phyloP scores from a whole-genome alignment of 1,284 basidiomycete genomes.

The Macrocystidia cucumis region DNA sequence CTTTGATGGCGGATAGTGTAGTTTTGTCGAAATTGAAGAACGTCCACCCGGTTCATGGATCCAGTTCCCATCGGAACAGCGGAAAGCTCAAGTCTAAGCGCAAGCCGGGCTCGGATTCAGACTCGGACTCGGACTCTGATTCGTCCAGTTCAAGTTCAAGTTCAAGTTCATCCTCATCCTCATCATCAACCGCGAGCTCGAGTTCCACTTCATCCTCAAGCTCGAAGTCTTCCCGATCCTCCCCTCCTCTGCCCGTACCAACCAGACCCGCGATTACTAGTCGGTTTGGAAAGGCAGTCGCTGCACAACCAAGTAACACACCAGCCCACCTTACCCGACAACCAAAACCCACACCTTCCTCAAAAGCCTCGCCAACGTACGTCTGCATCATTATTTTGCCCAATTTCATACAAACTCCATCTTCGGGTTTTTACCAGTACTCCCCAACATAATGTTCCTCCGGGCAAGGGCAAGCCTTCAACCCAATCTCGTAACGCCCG shows the following conservation, averaged over 20 bases:
- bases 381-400: background rate
- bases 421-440: too few relatives aligned
- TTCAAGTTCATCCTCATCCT: background rate
- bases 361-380: background rate
- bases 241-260: background rate
- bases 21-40: background rate
- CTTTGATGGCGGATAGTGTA: background rate
- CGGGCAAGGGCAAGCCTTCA: slow-evolving; percentile 56
- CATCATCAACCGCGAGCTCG: background rate
- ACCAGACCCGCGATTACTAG: background rate
- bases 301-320: background rate
- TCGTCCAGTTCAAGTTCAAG: background rate
- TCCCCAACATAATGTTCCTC: slow-evolving; percentile 32
- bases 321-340: background rate
- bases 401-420: background rate
- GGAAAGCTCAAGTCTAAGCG: too few relatives aligned
- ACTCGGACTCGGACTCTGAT: slow-evolving; percentile 3
- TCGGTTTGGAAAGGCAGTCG: background rate
- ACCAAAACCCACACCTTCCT: background rate
- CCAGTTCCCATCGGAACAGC: slow-evolving; percentile 6
- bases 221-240: background rate
- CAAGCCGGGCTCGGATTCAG: slow-evolving; percentile 5
- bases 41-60: slow-evolving; percentile 6
- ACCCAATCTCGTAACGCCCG: slow-evolving; percentile 63
- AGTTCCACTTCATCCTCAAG: slow-evolving; percentile 3